phyloP scores from a whole-genome alignment of 345 rosid species.

The Bruguiera gymnorhiza region DNA sequence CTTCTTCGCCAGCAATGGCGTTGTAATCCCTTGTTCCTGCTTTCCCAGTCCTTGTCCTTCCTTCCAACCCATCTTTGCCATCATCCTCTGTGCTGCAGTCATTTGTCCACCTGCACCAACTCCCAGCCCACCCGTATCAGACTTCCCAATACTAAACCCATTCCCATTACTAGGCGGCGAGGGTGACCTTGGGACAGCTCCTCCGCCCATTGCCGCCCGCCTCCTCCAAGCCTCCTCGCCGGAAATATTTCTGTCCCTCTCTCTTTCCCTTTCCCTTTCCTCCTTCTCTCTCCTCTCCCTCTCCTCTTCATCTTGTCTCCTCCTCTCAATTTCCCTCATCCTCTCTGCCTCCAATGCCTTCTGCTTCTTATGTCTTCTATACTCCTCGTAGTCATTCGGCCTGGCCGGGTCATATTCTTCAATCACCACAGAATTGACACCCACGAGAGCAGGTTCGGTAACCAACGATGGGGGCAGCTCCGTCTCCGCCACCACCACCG shows the following conservation, averaged over 20 bases:
- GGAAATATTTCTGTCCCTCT: conserved; percentile 49
- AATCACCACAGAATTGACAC: conserved; percentile 65
- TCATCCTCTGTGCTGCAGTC: conserved; percentile 99
- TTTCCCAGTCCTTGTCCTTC: conserved; percentile 98
- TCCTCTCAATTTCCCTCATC: conserved; percentile 72
- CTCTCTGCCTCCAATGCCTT: conserved; percentile 76
- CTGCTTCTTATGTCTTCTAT: conserved; percentile 65
- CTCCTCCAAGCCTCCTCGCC: conserved; percentile 99
- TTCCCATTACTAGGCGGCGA: conserved; percentile 69
- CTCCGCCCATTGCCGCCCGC: conserved; percentile 83
- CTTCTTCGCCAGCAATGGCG: conserved; percentile 97
- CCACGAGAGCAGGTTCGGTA: conserved; percentile 67
- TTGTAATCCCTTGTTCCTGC: conserved; percentile 91
- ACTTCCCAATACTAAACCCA: conserved; percentile 71
- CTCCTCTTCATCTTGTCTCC: conserved; percentile 82
- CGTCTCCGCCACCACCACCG: conserved; percentile 2
- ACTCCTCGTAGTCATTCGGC: conserved; percentile 95
- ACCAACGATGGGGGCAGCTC: conserved; percentile 5
- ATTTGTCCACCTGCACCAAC: conserved; percentile 97
- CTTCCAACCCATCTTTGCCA: conserved; percentile 99
- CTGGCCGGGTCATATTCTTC: conserved; percentile 98
- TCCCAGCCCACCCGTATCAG: conserved; percentile 87
- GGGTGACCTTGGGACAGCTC: conserved; percentile 59
- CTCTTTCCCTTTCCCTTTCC: conserved; percentile 46
- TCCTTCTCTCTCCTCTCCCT: conserved; percentile 52